phyloP scores from a whole-genome alignment of 208 protist species.

The Acanthamoeba lenticulata region DNA sequence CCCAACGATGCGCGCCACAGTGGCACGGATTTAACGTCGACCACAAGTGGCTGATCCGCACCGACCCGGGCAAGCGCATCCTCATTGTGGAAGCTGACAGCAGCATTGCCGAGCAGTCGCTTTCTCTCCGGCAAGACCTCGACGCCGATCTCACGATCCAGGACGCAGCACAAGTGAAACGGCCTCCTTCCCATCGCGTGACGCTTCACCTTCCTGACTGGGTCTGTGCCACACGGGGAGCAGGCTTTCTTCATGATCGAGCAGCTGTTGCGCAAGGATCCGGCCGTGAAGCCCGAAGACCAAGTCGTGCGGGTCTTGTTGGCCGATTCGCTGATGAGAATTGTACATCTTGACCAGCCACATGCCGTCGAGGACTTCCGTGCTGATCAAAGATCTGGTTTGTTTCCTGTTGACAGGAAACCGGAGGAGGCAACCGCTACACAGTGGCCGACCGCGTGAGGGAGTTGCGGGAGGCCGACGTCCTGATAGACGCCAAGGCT shows the following conservation, averaged over 20 bases:
- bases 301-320: neutral
- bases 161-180: neutral
- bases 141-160: neutral
- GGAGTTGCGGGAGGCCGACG: neutral
- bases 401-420: neutral
- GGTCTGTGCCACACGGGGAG: no score
- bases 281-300: neutral
- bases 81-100: neutral
- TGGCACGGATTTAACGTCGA: neutral
- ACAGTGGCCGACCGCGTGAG: neutral
- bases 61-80: neutral
- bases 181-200: no score
- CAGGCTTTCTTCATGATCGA: slow-evolving; percentile 21
- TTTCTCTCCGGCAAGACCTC: neutral
- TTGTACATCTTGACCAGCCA: no score
- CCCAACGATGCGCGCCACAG: neutral
- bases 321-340: neutral
- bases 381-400: no score
- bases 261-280: neutral
- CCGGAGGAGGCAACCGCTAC: neutral
- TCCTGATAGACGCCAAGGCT: neutral
- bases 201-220: no score
- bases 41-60: neutral
- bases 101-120: neutral
- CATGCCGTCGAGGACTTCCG: no score